Base-by-base conservation (phyloP, 2,329 filamentous ascomycete species). In the Neopestalotiopsis clavispora region DNA sequence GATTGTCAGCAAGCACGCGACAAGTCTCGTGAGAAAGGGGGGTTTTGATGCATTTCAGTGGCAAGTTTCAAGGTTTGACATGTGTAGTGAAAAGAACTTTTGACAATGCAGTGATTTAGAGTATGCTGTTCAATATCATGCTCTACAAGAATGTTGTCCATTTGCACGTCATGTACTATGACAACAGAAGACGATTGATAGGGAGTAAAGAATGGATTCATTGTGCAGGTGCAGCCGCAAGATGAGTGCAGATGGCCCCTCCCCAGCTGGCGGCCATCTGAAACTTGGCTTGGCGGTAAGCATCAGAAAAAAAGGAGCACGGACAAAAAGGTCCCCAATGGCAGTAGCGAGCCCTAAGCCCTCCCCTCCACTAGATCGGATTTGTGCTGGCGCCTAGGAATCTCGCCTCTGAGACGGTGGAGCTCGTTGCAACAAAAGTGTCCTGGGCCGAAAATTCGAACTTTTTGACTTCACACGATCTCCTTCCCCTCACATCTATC, bases 401-500 rank as follows among this genome's bases (percentile, higher is more conserved):
- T 59, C 52, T 67, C 56, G 56, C 65, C 56, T 67, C 66, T 66
- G 56, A 30, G 32, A 34, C 20, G 49, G 68, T 69, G 68, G 65
- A 69, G 68, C 38, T 63, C 40, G 32, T 42, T 45, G 38, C 34
- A 63, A 45, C 60, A 59, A 59, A 67, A 63, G 66, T 64, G 52
- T 70, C 71, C 68, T 71, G 68, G 68, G 68, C 71, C 72, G 67
- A 72, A 76, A 69, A 80, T 80, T 79, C 57, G 79, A 74, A 83
- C 78, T 78, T 81, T 81, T 80, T 75, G 75, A 74, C 75, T 77
- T 77, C 80, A 86, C 80, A 86, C 85, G 85, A 85, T 81, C 81
- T 81, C 80, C 74, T 75, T 76, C 75, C 74, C 76, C 75, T 76
- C 74, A 74, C 73, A 71, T 68, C 72, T 71, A 74, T 78, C 77